A percentile compares a stretch with the other conserved stretches of the same genome.
These are phyloP conservation scores for Collybia nuda DNA, from an alignment of 768 basidiomycete genomes.

Conservation along the genomic window DNA sequence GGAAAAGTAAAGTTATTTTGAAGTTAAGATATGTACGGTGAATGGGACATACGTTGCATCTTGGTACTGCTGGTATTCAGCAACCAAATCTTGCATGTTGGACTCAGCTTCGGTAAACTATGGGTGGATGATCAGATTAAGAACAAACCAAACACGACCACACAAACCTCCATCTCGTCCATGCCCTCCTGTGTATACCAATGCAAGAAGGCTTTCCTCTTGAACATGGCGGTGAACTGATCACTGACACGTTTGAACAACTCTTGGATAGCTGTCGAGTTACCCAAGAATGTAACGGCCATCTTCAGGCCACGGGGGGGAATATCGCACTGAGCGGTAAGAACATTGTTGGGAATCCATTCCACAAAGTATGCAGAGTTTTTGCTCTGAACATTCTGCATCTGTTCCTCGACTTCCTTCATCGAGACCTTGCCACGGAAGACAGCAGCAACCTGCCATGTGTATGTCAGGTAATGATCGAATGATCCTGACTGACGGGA, in stretches of 20 bases:
- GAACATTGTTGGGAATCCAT: conserved; percentile 99
- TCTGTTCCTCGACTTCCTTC: conserved; percentile 99
- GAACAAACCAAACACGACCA: background rate
- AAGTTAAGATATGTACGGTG: background rate
- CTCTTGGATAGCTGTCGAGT: conserved; percentile 96
- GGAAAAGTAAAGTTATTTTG: conserved; percentile 11
- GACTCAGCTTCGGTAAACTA: conserved; percentile 98
- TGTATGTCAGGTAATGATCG: background rate
- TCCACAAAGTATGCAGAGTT: conserved; percentile 98
- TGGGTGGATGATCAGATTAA: conserved; percentile 7
- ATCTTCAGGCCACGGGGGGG: conserved; percentile 94
- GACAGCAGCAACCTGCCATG: conserved; percentile 76
- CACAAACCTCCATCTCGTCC: conserved; percentile 89
- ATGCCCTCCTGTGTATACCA: conserved; percentile 99
- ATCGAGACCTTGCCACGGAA: conserved; percentile 99
- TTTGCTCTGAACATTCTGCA: conserved; percentile 97
- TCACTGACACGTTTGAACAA: conserved; percentile 98
- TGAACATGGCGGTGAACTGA: conserved; percentile 99
- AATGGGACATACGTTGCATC: conserved; percentile 76
- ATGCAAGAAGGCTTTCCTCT: conserved; percentile 97
- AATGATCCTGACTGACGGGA: background rate
- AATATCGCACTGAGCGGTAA: conserved; percentile 98
- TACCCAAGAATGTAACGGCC: conserved; percentile 97
- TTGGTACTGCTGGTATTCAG: conserved; percentile 97
- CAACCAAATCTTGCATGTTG: conserved; percentile 98